These are phyloP conservation scores for Eimeria falciformis DNA, from an alignment of 169 alveolate genomes.

Conservation along the genomic window DNA sequence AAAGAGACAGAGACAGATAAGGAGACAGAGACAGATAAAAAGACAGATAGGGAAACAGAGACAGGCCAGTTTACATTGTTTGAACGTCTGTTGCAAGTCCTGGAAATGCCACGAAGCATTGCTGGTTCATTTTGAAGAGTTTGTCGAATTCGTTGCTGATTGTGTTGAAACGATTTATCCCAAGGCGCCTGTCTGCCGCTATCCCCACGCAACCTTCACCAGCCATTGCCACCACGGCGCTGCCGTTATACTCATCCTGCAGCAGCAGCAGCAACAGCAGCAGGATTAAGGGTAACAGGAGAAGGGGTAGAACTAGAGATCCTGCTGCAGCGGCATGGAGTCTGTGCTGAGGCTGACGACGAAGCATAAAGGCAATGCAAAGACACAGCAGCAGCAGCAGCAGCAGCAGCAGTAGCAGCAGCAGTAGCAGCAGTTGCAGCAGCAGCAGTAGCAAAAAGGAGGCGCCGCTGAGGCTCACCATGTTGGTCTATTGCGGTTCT, in stretches of 20 bases:
- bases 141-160: constrained; percentile 68
- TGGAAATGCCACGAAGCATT: constrained; percentile 73
- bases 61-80: constrained; percentile 74
- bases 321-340: not conserved
- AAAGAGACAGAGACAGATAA: not conserved
- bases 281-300: not conserved
- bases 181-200: constrained; percentile 96
- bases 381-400: not conserved
- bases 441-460: too few relatives aligned
- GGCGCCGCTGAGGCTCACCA: too few relatives aligned
- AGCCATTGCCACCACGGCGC: constrained; percentile 97
- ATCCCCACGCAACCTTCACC: constrained; percentile 97
- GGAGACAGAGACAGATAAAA: not conserved
- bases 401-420: too few relatives aligned
- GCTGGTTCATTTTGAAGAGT: constrained; percentile 54
- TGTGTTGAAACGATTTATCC: constrained; percentile 91
- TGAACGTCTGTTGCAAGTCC: constrained; percentile 82
- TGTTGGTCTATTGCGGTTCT: too few relatives aligned
- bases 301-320: not conserved
- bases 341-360: not conserved
- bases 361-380: not conserved
- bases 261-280: not conserved
- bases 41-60: not conserved
- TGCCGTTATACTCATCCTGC: constrained; percentile 93
- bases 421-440: too few relatives aligned